Base-by-base conservation (phyloP, 306 rosid species). In the Vigna radiata region DNA sequence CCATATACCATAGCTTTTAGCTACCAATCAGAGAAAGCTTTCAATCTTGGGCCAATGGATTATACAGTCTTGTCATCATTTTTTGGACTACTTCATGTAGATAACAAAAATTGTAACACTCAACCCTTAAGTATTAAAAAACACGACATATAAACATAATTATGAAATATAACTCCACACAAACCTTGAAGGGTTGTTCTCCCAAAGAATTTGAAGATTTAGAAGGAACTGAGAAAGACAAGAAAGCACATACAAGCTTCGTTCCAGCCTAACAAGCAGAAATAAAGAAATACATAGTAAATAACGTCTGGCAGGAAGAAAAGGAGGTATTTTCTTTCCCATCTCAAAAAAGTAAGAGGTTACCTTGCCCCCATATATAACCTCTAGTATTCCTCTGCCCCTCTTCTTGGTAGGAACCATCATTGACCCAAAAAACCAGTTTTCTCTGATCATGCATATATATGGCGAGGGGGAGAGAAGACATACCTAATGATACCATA, bases 361-460 rank as follows among this genome's bases (percentile, higher is more conserved):
- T 89, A 92, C 99, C 97, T 96, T 96, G 49, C 99, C 99, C 99
- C 98, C 23, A 96, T 75, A 96, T 88, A 82, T 85, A 96, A 33
- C 99, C 99, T 86, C 94, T 89, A 17, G 99, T 96, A 84, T 96
- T 96, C 86, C 74, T 96, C 89, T 96, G 99, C 54, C 99, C 98
- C 94, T 96, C 99, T 82, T 96, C 99, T 86, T 92, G 99, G 87
- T 96, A 96, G 50, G 98, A 96, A 53, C 99, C 99, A 77, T 96
- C 99, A 75, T 96, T 91, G 77, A 96, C 93, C 93, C 99, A 96
- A 87, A 96, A 96, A 83, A 21, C 23, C 1, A 21, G 23, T 21
- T 21, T 21, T 21, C 23, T 21, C 23, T 21, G 1, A 21, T 21
- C 23, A 21, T 21, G 23, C 23, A 21, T 21, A 1, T 21, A 21